Evolutionary conservation across 169 alveolate genomes (phyloP).

Genomic region (Plasmodium vivax): DNA sequence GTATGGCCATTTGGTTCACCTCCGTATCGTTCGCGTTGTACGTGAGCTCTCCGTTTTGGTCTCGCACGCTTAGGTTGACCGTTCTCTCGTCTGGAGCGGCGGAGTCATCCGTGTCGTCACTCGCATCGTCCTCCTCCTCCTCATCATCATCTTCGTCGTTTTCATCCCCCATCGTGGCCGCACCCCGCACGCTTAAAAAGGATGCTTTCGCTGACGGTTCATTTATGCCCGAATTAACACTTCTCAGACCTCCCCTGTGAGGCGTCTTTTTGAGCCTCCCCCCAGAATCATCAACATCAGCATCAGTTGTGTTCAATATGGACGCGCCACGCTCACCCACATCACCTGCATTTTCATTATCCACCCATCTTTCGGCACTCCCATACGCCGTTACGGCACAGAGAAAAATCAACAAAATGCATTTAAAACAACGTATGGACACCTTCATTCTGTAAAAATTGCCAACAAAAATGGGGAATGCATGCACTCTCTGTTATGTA

Average conservation of each 20-base stretch:
- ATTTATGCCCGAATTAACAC: neutral
- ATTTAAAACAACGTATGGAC: neutral
- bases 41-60: neutral
- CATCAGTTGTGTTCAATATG: neutral
- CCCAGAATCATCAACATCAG: neutral
- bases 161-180: neutral
- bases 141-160: neutral
- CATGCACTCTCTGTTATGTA: neutral
- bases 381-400: neutral
- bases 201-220: neutral
- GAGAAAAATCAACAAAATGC: neutral
- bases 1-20: conserved; percentile 20
- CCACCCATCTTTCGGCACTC: conserved; percentile 15
- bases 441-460: conserved; percentile 14
- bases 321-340: neutral
- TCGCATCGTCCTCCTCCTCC: neutral
- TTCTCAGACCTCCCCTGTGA: neutral
- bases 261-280: neutral
- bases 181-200: conserved; percentile 13
- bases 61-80: neutral
- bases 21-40: neutral
- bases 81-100: neutral
- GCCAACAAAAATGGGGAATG: neutral
- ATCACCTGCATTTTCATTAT: neutral
- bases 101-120: neutral